These are phyloP conservation scores for Hydrangea macrophylla DNA, from an alignment of 148 eudicot genomes.

Conservation along the genomic window DNA sequence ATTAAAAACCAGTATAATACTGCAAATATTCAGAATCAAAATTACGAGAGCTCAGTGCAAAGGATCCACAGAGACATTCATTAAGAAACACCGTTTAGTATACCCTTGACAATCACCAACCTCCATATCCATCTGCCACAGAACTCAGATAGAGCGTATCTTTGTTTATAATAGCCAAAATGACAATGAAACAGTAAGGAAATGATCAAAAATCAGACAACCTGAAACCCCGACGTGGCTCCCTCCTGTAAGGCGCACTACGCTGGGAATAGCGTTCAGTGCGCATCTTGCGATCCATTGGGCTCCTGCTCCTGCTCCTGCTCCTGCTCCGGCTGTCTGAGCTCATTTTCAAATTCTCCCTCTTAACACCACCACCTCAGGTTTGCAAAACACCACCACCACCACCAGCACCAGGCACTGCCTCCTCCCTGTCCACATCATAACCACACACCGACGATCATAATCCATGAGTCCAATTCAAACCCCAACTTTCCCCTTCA, in stretches of 20 bases:
- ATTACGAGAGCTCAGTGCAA: neutral
- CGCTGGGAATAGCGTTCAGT: slow-evolving; percentile 74
- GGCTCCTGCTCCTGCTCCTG: slow-evolving; percentile 93
- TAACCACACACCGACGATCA: slow-evolving; percentile 65
- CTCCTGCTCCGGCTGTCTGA: no score
- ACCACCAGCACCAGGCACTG: slow-evolving; percentile 58
- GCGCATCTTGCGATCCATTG: slow-evolving; percentile 77
- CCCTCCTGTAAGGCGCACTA: slow-evolving; percentile 95
- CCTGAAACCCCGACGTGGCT: slow-evolving; percentile 90
- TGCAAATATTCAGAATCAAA: neutral
- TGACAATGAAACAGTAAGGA: slow-evolving; percentile 19
- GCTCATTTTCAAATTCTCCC: slow-evolving; percentile 60
- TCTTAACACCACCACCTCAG: slow-evolving; percentile 36
- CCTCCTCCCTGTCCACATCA: slow-evolving; percentile 67
- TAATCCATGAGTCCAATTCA: slow-evolving; percentile 44
- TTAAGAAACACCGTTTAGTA: neutral
- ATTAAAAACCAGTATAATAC: neutral
- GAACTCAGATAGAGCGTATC: slow-evolving; percentile 7
- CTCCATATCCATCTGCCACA: neutral
- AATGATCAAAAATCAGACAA: slow-evolving; percentile 44
- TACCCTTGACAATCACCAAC: neutral
- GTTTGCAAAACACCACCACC: slow-evolving; percentile 35
- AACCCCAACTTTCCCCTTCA: slow-evolving; percentile 37
- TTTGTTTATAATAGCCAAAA: slow-evolving; percentile 11
- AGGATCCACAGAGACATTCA: neutral